Percentiles rank a stretch among this genome's conserved stretches.
Evolutionary conservation across 2,329 filamentous ascomycete species (phyloP).

Genomic region (Beauveria pseudobassiana): DNA sequence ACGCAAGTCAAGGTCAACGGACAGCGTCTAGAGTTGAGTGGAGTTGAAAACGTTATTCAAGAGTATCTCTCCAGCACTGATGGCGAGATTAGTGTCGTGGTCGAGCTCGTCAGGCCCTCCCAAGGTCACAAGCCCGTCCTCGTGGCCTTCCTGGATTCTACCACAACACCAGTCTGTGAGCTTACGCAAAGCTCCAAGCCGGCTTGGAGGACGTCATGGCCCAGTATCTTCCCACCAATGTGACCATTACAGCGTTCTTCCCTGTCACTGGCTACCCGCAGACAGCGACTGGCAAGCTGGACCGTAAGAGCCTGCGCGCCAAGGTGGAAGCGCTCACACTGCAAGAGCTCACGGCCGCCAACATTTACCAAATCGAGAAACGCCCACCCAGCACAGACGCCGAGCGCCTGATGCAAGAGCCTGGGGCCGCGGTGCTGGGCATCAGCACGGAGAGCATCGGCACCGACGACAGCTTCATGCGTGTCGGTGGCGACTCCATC

Average conservation of each 20-base stretch:
- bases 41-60: conserved; percentile 1
- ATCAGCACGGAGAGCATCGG: conserved; percentile 22
- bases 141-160: background rate
- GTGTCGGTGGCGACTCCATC: conserved; percentile 31
- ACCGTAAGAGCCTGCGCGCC: conserved; percentile 11
- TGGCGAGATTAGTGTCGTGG: background rate
- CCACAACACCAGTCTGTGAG: background rate
- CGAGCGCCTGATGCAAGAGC: background rate
- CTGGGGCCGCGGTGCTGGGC: conserved; percentile 32
- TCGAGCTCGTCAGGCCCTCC: background rate
- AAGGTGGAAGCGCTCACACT: background rate
- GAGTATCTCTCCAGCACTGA: background rate
- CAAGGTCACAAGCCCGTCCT: background rate
- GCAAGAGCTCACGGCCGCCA: background rate
- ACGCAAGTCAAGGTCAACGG: conserved; percentile 47
- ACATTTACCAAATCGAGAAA: background rate
- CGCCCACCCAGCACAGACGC: background rate
- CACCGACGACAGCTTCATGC: conserved; percentile 24
- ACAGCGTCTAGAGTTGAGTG: conserved; percentile 37
- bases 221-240: conserved; percentile 11
- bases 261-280: conserved; percentile 14
- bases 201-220: conserved; percentile 21
- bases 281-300: conserved; percentile 14
- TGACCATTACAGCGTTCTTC: conserved; percentile 15
- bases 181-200: background rate